These are phyloP conservation scores for Gaultheria prostrata DNA, from an alignment of 148 eudicot species.

Conservation along the genomic window DNA sequence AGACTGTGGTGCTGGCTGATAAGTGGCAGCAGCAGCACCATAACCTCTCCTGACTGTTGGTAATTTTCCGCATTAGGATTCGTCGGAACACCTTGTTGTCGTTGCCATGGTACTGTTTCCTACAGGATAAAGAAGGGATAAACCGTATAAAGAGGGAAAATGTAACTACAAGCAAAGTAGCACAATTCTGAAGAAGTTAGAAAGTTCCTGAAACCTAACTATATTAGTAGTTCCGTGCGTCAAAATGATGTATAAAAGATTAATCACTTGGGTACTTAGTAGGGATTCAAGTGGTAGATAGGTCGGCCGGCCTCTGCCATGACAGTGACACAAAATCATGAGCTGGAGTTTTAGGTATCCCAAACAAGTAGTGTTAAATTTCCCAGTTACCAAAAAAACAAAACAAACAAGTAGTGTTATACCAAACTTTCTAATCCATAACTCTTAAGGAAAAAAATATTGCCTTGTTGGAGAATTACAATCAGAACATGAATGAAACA, in stretches of 20 bases:
- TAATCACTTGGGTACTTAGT: conserved; percentile 55
- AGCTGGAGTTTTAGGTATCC: no score
- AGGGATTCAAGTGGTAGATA: conserved; percentile 45
- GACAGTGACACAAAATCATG: neutral
- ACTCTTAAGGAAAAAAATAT: no score
- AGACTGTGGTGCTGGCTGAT: conserved; percentile 34
- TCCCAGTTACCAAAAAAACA: no score
- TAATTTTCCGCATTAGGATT: conserved; percentile 16
- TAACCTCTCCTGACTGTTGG: conserved; percentile 45
- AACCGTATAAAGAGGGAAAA: neutral
- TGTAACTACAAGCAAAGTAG: neutral
- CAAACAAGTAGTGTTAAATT: no score
- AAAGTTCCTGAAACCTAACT: conserved; percentile 5
- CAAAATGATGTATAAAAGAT: neutral
- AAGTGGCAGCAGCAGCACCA: conserved; percentile 40
- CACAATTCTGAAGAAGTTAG: neutral
- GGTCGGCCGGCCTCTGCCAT: conserved; percentile 43
- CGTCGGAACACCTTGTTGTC: conserved; percentile 11
- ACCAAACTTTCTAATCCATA: no score
- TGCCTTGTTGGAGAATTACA: no score
- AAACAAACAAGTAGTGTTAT: no score
- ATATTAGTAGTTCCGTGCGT: neutral
- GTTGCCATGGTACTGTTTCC: conserved; percentile 18
- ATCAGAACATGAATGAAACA: no score
- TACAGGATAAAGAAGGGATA: conserved; percentile 7